phyloP scores from a whole-genome alignment of 1,284 basidiomycete species.

The Athelia sp. region DNA sequence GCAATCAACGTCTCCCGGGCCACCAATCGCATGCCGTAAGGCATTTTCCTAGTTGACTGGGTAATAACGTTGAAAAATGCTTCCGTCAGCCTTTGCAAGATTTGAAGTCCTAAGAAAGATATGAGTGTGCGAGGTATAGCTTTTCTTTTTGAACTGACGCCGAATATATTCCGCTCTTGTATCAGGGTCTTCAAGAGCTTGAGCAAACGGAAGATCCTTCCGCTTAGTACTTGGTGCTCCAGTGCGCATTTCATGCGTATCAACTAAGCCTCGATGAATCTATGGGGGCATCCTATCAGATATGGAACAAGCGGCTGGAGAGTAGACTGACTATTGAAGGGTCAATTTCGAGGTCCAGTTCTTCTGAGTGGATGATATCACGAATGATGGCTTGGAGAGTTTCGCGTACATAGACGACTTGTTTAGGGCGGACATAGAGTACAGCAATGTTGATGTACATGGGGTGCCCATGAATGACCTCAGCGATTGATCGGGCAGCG shows the following conservation, averaged over 20 bases:
- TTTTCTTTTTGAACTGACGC: conserved; percentile 47
- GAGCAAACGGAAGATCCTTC: conserved; percentile 76
- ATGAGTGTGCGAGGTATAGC: conserved; percentile 6
- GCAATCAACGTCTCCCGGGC: conserved; percentile 82
- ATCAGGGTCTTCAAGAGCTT: conserved; percentile 81
- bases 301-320: conserved; percentile 4
- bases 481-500: conserved; percentile 51
- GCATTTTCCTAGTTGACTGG: conserved; percentile 77
- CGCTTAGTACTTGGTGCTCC: conserved; percentile 63
- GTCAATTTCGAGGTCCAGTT: conserved; percentile 88
- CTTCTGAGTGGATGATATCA: conserved; percentile 68
- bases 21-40: conserved; percentile 87
- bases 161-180: conserved; percentile 86
- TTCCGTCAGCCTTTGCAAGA: conserved; percentile 82
- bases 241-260: conserved; percentile 83
- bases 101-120: conserved; percentile 94
- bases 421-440: conserved; percentile 86
- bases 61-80: conserved; percentile 76
- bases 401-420: conserved; percentile 80
- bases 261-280: conserved; percentile 82
- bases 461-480: conserved; percentile 65
- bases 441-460: conserved; percentile 86
- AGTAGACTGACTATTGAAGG: conserved; percentile 64
- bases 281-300: conserved; percentile 24
- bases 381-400: conserved; percentile 74